Evolutionary conservation across 163 green algal genomes (phyloP).

Genomic region (Chlamydomonas reinhardtii): DNA sequence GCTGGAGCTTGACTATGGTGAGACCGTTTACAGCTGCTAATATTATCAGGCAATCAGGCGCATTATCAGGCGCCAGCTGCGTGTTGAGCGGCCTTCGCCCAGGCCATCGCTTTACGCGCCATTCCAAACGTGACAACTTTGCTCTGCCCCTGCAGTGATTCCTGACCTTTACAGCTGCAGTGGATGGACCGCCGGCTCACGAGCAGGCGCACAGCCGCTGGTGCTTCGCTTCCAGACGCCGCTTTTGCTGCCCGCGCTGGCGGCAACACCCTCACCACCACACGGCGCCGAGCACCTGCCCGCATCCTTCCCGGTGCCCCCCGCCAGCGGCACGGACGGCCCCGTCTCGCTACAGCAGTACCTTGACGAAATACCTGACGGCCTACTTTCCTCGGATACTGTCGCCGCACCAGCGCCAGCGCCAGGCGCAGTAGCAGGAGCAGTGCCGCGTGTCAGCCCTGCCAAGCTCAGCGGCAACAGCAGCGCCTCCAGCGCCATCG

Average conservation of each 20-base stretch:
- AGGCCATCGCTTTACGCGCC: not conserved
- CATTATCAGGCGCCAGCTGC: too few species aligned
- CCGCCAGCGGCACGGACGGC: too few species aligned
- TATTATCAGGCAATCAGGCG: too few species aligned
- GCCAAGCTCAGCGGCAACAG: too few species aligned
- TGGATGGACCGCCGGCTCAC: not conserved
- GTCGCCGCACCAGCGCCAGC: not conserved
- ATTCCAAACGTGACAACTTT: not conserved
- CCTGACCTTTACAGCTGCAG: constrained; percentile 6
- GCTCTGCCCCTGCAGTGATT: not conserved
- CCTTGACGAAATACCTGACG: not conserved
- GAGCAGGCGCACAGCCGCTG: not conserved
- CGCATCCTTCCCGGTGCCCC: not conserved
- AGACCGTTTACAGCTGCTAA: too few species aligned
- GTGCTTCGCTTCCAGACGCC: not conserved
- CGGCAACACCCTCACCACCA: too few species aligned
- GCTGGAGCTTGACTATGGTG: constrained; percentile 36
- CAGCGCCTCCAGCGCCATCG: too few species aligned
- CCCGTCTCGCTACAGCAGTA: constrained; percentile 16
- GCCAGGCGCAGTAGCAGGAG: not conserved
- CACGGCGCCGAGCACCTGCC: too few species aligned
- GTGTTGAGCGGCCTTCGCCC: not conserved
- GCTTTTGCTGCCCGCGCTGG: too few species aligned
- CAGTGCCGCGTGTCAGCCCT: too few species aligned
- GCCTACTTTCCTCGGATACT: not conserved